Evolutionary conservation across 192 early-diverging fungal species (phyloP), one percentile per base, ranked within the genome.

Genomic region (Geranomyces variabilis): DNA sequence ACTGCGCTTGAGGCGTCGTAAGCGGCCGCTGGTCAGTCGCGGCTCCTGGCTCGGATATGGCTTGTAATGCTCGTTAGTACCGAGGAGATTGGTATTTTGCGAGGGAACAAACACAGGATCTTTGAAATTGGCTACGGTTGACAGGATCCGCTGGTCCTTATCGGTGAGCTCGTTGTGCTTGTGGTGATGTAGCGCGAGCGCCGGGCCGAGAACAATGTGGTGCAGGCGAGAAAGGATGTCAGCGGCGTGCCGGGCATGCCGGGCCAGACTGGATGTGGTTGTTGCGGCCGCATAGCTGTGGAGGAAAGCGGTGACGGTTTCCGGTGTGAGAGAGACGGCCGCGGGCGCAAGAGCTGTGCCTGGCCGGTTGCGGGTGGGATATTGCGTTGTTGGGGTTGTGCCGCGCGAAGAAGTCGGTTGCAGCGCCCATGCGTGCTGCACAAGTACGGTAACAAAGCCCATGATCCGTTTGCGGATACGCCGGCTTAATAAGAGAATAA

Each of bases 341-440:
- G 51, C 24, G 51, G 51, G n/a, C 3, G 51, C 19, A 15, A 53
- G 51, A 15, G 7, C 7, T n/a, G 24, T 53, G 2, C 31, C 31
- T 19, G 21, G 17, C 28, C 41, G 2, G 31, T 14, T 5, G 63
- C 4, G 34, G 10, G 63, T 44, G 12, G 63, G 33, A 19, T 31
- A 28, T 26, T n/a, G 24, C 7, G 26, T 60, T 60, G 24, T 6
- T 26, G 58, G 58, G 15, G 58, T 60, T 6, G 3, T 34, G 22
- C 29, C 48, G 0, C 61, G 63, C 17, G 55, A 58, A 33, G 34
- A 17, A 12, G 77, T 64, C 13, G 78, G 79, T 61, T 80, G 79
- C 71, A 80, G 69, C 10, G 75, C 79, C 79, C 79, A 80, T n/a
- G 79, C 70, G 56, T 80, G 79, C 64, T 80, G 79, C 9, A 80